Percentiles rank a stretch among this genome's conserved stretches.
Conservation (phyloP, 345 rosid genomes). For the Melaleuca alternifolia region DNA sequence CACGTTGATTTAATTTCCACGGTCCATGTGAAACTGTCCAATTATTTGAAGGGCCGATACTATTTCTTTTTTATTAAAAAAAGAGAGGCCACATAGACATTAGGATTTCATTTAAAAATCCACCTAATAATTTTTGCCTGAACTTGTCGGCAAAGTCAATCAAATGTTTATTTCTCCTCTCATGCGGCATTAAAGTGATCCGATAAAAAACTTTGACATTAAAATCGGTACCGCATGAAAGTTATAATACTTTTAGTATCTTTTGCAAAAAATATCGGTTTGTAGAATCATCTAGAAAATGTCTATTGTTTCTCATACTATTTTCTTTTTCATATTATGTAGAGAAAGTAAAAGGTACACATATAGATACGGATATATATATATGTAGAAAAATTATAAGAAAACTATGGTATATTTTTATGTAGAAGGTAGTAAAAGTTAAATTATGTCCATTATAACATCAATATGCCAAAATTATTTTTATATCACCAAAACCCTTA, state of each 20-base stretch:
- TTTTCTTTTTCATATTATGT: not conserved
- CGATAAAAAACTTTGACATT: accelerated
- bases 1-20: not conserved
- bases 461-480: not conserved
- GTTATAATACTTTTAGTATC: not conserved
- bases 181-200: not conserved
- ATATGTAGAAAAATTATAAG: not conserved
- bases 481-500: not conserved
- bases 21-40: not conserved
- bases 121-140: not conserved
- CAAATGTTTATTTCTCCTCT: not conserved
- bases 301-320: not conserved
- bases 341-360: not conserved
- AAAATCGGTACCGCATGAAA: not conserved
- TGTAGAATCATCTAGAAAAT: not conserved
- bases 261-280: not conserved
- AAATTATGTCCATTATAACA: not conserved
- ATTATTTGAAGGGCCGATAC: not conserved
- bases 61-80: not conserved
- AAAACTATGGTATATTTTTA: too few relatives aligned
- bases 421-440: too few relatives aligned
- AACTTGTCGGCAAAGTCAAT: not conserved
- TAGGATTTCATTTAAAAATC: not conserved
- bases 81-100: not conserved
- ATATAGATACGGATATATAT: too few relatives aligned